A percentile compares a stretch with the other conserved stretches of the same genome.
These are phyloP conservation scores for Moesziomyces antarcticus DNA, from an alignment of 1,284 basidiomycete species.

Conservation along the genomic window DNA sequence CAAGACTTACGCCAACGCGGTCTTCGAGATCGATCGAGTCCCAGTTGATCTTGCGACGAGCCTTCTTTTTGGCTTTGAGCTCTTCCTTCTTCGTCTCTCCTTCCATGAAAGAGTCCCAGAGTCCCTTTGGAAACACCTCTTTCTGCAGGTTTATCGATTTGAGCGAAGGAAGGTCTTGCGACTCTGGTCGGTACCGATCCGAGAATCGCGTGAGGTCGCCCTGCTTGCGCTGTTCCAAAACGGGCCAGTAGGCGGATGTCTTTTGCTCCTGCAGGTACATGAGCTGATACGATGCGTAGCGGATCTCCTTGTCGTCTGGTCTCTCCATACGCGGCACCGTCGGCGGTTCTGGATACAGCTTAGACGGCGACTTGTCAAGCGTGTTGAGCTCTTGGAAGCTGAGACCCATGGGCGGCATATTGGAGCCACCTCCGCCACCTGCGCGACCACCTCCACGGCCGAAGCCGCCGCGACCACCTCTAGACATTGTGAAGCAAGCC, in stretches of 20 bases:
- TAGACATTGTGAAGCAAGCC: conserved; percentile 12
- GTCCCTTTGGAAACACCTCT: conserved; percentile 59
- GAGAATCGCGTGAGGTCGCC: conserved; percentile 58
- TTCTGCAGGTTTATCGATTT: conserved; percentile 55
- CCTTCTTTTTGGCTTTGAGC: conserved; percentile 43
- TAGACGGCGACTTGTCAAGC: conserved; percentile 54
- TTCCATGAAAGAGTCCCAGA: conserved; percentile 63
- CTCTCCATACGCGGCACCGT: conserved; percentile 41
- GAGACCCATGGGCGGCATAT: conserved; percentile 46
- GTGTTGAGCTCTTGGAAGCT: conserved; percentile 46
- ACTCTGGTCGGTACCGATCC: conserved; percentile 56
- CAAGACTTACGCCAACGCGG: conserved; percentile 26
- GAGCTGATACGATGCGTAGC: conserved; percentile 51
- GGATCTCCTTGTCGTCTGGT: conserved; percentile 44
- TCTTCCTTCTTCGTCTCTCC: conserved; percentile 55
- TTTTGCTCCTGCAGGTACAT: conserved; percentile 51
- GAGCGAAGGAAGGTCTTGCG: conserved; percentile 50
- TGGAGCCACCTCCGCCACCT: conserved; percentile 22
- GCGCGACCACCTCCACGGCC: conserved; percentile 46
- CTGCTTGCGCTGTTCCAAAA: conserved; percentile 41
- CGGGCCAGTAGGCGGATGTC: conserved; percentile 50
- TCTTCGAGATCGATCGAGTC: conserved; percentile 59
- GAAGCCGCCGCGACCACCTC: conserved; percentile 47
- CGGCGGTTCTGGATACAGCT: conserved; percentile 44
- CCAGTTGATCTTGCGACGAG: conserved; percentile 57